These are phyloP conservation scores for Leccinum insigne DNA, from an alignment of 1,284 basidiomycete genomes.

Conservation along the genomic window DNA sequence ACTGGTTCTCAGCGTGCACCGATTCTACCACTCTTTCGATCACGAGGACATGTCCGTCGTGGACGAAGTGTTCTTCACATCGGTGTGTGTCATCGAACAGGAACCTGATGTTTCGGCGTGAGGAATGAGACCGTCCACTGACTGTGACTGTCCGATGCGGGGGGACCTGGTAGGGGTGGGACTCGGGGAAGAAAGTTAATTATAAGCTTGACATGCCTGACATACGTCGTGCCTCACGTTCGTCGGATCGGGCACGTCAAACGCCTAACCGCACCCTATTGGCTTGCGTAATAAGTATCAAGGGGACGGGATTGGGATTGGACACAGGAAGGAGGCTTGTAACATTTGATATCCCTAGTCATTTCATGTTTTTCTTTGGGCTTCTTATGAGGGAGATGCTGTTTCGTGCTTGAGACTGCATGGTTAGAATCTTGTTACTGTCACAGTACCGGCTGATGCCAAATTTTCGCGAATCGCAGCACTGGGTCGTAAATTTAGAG, in stretches of 20 bases:
- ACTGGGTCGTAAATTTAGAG: background rate
- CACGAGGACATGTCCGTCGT: background rate
- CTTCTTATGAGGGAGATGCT: background rate
- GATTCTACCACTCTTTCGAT: constrained; percentile 1
- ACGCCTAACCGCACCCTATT: background rate
- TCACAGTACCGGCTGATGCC: background rate
- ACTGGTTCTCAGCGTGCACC: constrained; percentile 9
- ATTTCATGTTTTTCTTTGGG: background rate
- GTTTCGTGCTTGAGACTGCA: background rate
- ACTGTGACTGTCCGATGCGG: background rate
- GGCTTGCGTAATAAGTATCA: background rate
- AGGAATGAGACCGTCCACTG: background rate
- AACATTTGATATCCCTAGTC: background rate
- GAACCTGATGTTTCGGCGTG: background rate
- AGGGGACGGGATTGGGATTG: background rate
- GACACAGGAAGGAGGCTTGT: background rate
- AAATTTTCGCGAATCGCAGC: background rate
- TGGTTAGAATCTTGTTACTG: background rate
- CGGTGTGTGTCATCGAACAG: constrained; percentile 9
- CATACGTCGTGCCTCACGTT: background rate
- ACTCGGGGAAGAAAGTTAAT: background rate
- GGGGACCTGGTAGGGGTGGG: background rate
- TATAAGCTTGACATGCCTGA: background rate
- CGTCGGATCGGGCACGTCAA: background rate
- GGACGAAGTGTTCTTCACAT: constrained; percentile 10